These are phyloP conservation scores for Tolypocladium cylindrosporum DNA, from an alignment of 2,329 filamentous ascomycete genomes.

Conservation along the genomic window DNA sequence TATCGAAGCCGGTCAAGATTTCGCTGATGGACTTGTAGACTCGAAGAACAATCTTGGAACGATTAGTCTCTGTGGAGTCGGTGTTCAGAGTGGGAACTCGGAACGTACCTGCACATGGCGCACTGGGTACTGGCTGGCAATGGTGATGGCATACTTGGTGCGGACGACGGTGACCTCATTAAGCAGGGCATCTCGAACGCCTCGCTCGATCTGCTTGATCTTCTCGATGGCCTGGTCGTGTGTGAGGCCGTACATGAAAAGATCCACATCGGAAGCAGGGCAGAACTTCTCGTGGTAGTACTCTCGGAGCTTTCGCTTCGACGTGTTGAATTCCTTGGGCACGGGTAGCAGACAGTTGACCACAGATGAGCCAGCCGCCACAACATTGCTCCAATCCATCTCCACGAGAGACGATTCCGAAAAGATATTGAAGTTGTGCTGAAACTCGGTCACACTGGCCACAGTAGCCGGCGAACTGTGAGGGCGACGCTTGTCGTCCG, in stretches of 20 bases:
- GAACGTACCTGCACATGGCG: constrained; percentile 57
- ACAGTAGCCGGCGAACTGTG: constrained; percentile 61
- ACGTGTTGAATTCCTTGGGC: constrained; percentile 47
- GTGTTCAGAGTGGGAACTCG: background rate
- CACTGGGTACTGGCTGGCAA: constrained; percentile 73
- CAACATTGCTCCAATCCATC: constrained; percentile 72
- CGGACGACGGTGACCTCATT: constrained; percentile 76
- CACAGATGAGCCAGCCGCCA: constrained; percentile 72
- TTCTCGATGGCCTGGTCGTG: constrained; percentile 73
- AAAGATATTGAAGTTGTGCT: constrained; percentile 71
- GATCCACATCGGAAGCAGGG: constrained; percentile 76
- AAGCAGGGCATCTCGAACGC: constrained; percentile 66
- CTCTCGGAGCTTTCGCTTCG: constrained; percentile 53
- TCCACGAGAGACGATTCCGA: constrained; percentile 69
- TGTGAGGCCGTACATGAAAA: constrained; percentile 72
- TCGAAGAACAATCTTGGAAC: constrained; percentile 62
- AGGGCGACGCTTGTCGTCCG: constrained; percentile 48
- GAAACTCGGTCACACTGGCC: constrained; percentile 56
- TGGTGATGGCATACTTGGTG: constrained; percentile 81
- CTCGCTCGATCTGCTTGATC: constrained; percentile 70
- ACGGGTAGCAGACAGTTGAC: constrained; percentile 69
- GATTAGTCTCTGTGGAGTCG: background rate
- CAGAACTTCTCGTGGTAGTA: constrained; percentile 78
- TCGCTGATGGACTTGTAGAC: constrained; percentile 78
- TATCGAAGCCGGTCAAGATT: constrained; percentile 81